phyloP scores from a whole-genome alignment of 345 rosid genomes.

The Eucalyptus sp. region DNA sequence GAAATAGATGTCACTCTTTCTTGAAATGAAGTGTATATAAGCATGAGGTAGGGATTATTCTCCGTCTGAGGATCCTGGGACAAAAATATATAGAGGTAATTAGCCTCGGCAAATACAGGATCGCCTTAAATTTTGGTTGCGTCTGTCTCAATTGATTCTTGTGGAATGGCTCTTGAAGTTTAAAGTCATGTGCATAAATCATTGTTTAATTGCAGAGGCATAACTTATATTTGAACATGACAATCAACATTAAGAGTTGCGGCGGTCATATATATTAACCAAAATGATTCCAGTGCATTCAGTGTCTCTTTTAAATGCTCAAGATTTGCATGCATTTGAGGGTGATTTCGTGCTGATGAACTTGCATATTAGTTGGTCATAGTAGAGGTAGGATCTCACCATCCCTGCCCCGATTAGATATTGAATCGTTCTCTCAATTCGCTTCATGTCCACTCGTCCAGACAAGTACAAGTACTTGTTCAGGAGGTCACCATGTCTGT shows the following conservation, averaged over 20 bases:
- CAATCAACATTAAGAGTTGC: background rate
- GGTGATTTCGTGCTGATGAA: background rate
- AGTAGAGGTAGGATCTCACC: conserved; percentile 16
- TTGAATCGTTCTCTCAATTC: conserved; percentile 56
- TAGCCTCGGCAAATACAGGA: no score
- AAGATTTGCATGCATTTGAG: background rate
- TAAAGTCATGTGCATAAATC: background rate
- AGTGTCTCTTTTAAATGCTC: background rate
- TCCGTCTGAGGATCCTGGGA: no score
- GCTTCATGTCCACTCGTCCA: conserved; percentile 54
- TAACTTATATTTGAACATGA: background rate
- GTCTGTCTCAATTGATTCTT: background rate
- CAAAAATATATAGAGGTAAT: no score
- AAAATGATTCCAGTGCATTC: background rate
- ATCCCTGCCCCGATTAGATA: conserved; percentile 56
- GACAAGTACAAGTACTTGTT: conserved; percentile 50
- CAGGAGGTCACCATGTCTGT: conserved; percentile 60
- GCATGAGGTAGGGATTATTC: no score
- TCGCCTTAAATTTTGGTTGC: background rate
- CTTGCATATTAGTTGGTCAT: background rate
- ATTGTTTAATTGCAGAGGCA: background rate
- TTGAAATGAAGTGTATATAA: no score
- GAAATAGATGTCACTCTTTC: no score
- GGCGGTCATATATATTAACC: background rate
- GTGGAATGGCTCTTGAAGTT: background rate